Percentiles rank a stretch among this genome's conserved stretches.
Conservation (phyloP, 2,329 filamentous ascomycete genomes). For the Colletotrichum sp. region DNA sequence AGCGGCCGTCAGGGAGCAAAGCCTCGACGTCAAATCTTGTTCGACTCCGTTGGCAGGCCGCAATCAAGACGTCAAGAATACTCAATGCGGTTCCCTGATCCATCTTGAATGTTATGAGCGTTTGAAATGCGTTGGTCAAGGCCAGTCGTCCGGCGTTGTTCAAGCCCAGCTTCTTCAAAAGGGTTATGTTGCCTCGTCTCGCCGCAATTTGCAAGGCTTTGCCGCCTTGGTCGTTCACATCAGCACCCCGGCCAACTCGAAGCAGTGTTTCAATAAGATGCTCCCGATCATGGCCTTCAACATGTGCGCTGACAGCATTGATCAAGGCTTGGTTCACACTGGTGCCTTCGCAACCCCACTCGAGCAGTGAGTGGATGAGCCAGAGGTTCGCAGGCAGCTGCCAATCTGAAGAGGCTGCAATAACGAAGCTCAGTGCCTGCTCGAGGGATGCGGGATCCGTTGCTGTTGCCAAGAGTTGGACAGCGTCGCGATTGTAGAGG, state of each 20-base stretch:
- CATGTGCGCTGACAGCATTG: background rate
- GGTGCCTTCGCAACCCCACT: background rate
- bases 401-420: background rate
- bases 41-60: background rate
- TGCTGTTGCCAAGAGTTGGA: background rate
- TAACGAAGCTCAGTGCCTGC: background rate
- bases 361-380: background rate
- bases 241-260: background rate
- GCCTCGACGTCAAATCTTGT: background rate
- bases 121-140: background rate
- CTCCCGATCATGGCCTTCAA: background rate
- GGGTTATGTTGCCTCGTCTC: background rate
- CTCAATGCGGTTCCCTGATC: background rate
- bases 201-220: background rate
- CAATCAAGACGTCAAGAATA: background rate
- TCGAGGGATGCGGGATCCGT: background rate
- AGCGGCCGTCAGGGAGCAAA: background rate
- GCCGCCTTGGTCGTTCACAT: background rate
- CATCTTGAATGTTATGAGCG: background rate
- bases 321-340: background rate
- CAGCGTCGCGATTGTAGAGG: background rate
- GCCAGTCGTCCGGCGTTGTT: background rate
- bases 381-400: background rate
- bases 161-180: background rate
- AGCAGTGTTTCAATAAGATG: background rate